These are phyloP conservation scores for Boeremia lycopersici DNA, from an alignment of 2,329 filamentous ascomycete genomes.

Conservation along the genomic window DNA sequence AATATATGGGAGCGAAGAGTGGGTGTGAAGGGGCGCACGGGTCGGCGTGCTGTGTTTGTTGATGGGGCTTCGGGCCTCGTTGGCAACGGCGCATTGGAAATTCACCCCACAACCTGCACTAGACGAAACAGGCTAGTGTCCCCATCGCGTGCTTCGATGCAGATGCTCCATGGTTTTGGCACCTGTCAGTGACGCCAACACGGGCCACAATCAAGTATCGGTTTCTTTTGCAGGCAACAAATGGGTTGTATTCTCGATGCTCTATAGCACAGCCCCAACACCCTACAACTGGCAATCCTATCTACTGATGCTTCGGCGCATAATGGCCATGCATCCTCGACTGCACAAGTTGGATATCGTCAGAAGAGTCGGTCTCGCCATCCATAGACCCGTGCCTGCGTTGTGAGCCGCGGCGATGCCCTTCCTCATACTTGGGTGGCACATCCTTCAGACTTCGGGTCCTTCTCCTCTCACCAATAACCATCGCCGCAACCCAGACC, in stretches of 20 bases:
- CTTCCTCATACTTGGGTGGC: conserved; percentile 25
- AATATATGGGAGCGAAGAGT: conserved; percentile 7
- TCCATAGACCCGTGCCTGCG: not conserved
- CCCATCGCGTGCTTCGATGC: not conserved
- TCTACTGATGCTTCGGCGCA: conserved; percentile 22
- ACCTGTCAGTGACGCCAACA: not conserved
- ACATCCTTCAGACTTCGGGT: not conserved
- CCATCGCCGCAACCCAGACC: conserved; percentile 36
- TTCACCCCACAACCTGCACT: conserved; percentile 23
- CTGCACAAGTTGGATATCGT: conserved; percentile 5
- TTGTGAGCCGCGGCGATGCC: not conserved
- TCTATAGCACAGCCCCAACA: not conserved
- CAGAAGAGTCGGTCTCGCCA: conserved; percentile 3
- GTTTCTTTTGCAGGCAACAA: not conserved
- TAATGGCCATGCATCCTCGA: conserved; percentile 22
- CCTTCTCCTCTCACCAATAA: conserved; percentile 39
- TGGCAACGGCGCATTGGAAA: conserved; percentile 22
- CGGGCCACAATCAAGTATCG: not conserved
- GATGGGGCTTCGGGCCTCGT: conserved; percentile 21
- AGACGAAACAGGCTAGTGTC: not conserved
- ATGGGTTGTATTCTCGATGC: not conserved
- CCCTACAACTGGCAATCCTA: not conserved
- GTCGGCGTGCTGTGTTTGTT: conserved; percentile 35
- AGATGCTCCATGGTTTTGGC: not conserved
- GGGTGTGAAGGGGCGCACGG: conserved; percentile 10